These are phyloP conservation scores for Carnegiea gigantea DNA, from an alignment of 179 eudicot species.

Conservation along the genomic window DNA sequence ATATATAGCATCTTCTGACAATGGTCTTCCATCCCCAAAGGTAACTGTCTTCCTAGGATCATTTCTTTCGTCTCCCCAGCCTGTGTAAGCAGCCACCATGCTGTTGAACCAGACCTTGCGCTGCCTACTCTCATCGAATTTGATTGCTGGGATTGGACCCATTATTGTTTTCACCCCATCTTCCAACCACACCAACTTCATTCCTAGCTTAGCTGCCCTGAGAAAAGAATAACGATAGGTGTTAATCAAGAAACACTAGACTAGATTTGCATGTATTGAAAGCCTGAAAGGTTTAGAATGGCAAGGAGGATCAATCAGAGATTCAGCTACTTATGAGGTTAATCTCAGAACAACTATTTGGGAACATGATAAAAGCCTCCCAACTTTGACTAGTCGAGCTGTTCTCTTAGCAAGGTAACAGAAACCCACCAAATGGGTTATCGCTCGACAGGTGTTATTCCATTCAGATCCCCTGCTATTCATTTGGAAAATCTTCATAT, in stretches of 20 bases:
- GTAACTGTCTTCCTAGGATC: slow-evolving; percentile 79
- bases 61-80: slow-evolving; percentile 66
- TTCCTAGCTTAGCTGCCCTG: slow-evolving; percentile 75
- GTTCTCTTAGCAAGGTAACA: background rate
- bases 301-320: background rate
- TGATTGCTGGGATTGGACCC: slow-evolving; percentile 83
- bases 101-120: slow-evolving; percentile 90
- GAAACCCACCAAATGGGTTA: background rate
- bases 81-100: slow-evolving; percentile 86
- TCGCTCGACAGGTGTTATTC: background rate
- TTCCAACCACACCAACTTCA: slow-evolving; percentile 78
- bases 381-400: no score
- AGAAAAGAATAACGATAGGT: background rate
- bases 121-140: slow-evolving; percentile 50
- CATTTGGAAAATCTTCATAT: background rate
- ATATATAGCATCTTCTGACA: slow-evolving; percentile 50
- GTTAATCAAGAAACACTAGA: background rate
- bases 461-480: background rate
- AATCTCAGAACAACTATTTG: background rate
- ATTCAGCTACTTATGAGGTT: background rate
- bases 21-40: slow-evolving; percentile 68
- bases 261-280: background rate
- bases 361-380: no score
- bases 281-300: background rate
- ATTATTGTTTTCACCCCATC: slow-evolving; percentile 66